Evolutionary conservation across 2,329 filamentous ascomycete species (phyloP).

Genomic region (Domatiomyces catenatus): DNA sequence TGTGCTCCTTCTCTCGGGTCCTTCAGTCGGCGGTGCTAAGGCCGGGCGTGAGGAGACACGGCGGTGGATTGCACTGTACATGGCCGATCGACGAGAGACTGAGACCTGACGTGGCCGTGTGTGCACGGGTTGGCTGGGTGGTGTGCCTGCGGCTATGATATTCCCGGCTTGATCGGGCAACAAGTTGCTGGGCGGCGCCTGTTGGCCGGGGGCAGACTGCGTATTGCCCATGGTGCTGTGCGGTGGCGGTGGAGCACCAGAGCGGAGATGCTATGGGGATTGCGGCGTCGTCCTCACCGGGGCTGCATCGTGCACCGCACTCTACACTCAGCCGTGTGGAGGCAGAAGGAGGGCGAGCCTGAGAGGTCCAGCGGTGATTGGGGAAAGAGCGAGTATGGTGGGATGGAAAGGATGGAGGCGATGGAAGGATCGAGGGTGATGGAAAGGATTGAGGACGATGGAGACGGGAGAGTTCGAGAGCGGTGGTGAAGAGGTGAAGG

Average conservation of each 20-base stretch:
- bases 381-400: background rate
- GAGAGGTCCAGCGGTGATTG: background rate
- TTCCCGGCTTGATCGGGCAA: background rate
- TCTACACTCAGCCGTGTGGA: background rate
- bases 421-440: too few species aligned
- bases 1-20: background rate
- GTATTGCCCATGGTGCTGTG: slow-evolving; percentile 1
- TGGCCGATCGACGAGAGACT: background rate
- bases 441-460: background rate
- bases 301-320: background rate
- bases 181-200: background rate
- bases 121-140: background rate
- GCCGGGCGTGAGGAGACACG: background rate
- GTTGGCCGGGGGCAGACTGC: background rate
- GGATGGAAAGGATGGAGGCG: too few species aligned
- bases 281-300: background rate
- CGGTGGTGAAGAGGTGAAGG: background rate
- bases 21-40: background rate
- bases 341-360: background rate
- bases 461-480: background rate
- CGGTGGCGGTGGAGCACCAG: background rate
- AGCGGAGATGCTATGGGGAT: background rate
- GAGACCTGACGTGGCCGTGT: background rate
- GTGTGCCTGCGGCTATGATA: background rate
- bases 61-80: background rate